Conservation (phyloP, 78 protist species). For the Dictyostelium firmibasis region DNA sequence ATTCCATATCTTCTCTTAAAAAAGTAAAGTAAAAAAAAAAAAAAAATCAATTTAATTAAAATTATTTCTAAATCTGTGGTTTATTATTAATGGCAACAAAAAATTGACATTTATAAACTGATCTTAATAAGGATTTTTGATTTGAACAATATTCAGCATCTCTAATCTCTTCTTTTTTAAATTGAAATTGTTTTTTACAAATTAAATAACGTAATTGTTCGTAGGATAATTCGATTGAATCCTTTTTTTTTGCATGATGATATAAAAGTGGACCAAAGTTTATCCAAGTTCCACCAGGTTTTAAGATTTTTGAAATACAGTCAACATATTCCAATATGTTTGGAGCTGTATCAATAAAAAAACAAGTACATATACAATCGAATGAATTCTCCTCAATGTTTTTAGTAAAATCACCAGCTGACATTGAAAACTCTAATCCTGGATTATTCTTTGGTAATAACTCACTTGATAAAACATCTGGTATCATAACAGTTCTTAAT, state of each 20-base stretch:
- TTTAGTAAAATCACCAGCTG: conserved; percentile 94
- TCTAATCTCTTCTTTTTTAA: conserved; percentile 25
- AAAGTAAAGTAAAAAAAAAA: background rate
- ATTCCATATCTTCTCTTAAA: too few species aligned
- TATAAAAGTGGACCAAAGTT: conserved; percentile 79
- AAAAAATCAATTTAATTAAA: background rate
- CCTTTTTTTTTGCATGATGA: conserved; percentile 78
- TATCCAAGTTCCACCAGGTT: conserved; percentile 84
- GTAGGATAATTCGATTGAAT: conserved; percentile 75
- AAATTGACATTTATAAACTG: conserved; percentile 63
- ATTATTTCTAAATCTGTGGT: too few species aligned
- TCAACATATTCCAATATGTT: conserved; percentile 92
- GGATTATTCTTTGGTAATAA: conserved; percentile 37
- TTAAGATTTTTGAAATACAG: conserved; percentile 76
- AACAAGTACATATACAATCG: conserved; percentile 91
- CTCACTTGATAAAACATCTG: conserved; percentile 69
- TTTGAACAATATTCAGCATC: conserved; percentile 66
- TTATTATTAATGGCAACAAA: conserved; percentile 35
- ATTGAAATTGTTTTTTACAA: conserved; percentile 23
- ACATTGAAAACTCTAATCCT: conserved; percentile 84
- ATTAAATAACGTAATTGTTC: conserved; percentile 77
- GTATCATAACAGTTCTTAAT: conserved; percentile 41
- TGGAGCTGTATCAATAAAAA: conserved; percentile 97
- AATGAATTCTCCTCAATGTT: conserved; percentile 72
- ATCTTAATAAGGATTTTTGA: conserved; percentile 7